A percentile compares a stretch with the other conserved stretches of the same genome.
These are phyloP conservation scores for Geranium incanum DNA, from an alignment of 441 rosid species.

Conservation along the genomic window DNA sequence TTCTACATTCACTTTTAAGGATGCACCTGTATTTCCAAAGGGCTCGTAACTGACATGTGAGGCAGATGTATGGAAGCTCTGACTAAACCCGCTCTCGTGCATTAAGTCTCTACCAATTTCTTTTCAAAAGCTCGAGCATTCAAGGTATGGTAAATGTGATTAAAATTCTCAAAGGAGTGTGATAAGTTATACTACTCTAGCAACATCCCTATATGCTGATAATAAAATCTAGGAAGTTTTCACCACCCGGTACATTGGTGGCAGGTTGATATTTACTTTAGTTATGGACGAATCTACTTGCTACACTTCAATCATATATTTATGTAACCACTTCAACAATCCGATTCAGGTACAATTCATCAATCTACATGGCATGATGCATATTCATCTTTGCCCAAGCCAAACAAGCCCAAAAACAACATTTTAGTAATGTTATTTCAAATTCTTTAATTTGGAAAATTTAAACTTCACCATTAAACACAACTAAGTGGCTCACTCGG, in stretches of 20 bases:
- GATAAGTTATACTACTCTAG: background rate
- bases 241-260: background rate
- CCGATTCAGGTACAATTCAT: too few species aligned
- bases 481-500: background rate
- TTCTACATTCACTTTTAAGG: background rate
- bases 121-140: background rate
- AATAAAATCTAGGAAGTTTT: background rate
- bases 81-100: background rate
- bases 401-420: too few species aligned
- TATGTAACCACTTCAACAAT: too few species aligned
- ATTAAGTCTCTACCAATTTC: background rate
- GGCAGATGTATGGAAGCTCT: background rate
- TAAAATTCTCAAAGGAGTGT: background rate
- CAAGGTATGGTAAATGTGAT: background rate
- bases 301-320: too few species aligned
- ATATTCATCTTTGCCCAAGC: too few species aligned
- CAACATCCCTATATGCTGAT: background rate
- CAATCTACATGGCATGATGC: too few species aligned
- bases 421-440: background rate
- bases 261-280: too few species aligned
- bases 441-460: background rate
- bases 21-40: background rate
- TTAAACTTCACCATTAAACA: background rate
- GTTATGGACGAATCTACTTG: too few species aligned
- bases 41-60: background rate